Conservation (phyloP, 1,284 basidiomycete species). For the Ganoderma multipileum region DNA sequence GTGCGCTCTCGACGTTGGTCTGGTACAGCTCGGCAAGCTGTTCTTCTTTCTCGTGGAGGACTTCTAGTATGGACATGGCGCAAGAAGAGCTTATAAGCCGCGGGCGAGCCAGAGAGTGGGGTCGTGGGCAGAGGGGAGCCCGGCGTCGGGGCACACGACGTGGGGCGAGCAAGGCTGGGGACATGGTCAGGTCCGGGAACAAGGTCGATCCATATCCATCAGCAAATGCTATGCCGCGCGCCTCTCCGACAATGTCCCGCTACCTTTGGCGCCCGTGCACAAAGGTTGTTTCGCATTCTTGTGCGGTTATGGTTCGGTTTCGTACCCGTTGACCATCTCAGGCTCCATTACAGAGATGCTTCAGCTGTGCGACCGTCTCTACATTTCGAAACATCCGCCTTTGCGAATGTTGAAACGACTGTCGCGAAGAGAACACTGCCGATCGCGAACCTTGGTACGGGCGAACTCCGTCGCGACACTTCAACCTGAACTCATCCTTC, state of each 20-base stretch:
- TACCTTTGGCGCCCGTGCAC: neutral
- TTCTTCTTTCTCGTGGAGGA: slow-evolving; percentile 33
- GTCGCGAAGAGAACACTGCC: neutral
- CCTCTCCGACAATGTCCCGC: neutral
- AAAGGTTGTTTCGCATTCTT: neutral
- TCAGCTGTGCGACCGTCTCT: neutral
- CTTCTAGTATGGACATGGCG: slow-evolving; percentile 30
- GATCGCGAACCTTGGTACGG: neutral
- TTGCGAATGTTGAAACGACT: neutral
- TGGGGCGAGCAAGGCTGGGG: neutral
- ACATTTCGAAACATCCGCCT: neutral
- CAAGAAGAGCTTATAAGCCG: neutral
- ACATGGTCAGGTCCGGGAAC: neutral
- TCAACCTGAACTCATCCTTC: neutral
- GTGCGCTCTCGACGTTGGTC: slow-evolving; percentile 51
- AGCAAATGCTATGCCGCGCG: slow-evolving; percentile 1
- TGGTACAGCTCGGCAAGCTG: slow-evolving; percentile 45
- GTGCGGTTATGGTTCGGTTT: neutral
- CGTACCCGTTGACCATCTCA: neutral
- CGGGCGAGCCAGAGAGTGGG: neutral
- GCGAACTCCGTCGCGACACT: no score
- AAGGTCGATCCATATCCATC: neutral
- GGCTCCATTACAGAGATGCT: neutral
- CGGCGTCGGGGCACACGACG: neutral
- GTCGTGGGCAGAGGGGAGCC: neutral